Conservation (phyloP, 352 stramenopile species). For the Phytophthora podocarpi region DNA sequence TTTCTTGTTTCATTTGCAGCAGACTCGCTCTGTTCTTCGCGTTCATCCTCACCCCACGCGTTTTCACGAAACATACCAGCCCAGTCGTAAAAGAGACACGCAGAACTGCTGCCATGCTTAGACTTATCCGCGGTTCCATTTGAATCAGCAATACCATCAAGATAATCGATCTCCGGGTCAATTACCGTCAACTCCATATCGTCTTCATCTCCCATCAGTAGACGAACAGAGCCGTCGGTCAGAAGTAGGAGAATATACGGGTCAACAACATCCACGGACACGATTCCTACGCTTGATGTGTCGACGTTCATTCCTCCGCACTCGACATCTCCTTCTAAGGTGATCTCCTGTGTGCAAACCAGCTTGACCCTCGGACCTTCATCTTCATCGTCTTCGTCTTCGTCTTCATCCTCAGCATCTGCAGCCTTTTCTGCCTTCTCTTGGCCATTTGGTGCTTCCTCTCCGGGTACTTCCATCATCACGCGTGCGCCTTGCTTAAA, state of each 20-base stretch:
- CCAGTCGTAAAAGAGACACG: conserved; percentile 88
- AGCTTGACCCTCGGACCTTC: conserved; percentile 68
- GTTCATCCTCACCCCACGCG: conserved; percentile 59
- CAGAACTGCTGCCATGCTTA: conserved; percentile 56
- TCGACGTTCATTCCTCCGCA: conserved; percentile 86
- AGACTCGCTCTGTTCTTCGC: conserved; percentile 35
- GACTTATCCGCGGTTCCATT: conserved; percentile 38
- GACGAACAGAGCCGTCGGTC: conserved; percentile 77
- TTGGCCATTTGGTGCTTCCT: conserved; percentile 28
- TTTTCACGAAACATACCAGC: conserved; percentile 77
- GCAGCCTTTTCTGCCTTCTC: conserved; percentile 24
- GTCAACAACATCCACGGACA: conserved; percentile 85
- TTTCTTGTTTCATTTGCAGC: conserved; percentile 17
- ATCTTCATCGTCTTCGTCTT: conserved; percentile 60
- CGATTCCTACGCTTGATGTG: conserved; percentile 69
- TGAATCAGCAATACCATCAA: conserved; percentile 34
- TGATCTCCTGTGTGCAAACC: conserved; percentile 86
- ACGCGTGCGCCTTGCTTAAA: conserved; percentile 85
- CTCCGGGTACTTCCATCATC: conserved; percentile 73
- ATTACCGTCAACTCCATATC: conserved; percentile 85
- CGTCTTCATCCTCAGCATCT: conserved; percentile 13
- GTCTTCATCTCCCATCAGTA: conserved; percentile 83
- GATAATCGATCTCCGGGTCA: conserved; percentile 69
- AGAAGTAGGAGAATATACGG: conserved; percentile 84
- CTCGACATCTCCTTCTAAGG: conserved; percentile 79